These are phyloP conservation scores for Salix suchowensis DNA, from an alignment of 345 rosid genomes.

Conservation along the genomic window DNA sequence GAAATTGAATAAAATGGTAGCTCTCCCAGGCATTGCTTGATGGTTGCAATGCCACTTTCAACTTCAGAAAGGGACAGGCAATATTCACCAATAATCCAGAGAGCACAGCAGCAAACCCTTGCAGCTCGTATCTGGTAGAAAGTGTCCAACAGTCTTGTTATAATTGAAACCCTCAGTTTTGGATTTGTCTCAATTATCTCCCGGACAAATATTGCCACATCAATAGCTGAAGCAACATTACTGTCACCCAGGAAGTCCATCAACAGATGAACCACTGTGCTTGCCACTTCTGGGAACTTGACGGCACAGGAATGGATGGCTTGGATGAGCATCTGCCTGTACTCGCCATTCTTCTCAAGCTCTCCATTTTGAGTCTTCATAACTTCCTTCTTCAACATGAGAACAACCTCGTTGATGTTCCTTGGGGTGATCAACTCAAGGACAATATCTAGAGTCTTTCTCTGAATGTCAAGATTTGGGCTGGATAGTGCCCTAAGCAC, in stretches of 20 bases:
- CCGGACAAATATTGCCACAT: slow-evolving; percentile 70
- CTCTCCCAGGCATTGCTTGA: slow-evolving; percentile 86
- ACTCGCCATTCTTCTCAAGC: slow-evolving; percentile 87
- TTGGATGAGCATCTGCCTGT: slow-evolving; percentile 90
- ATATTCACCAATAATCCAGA: slow-evolving; percentile 90
- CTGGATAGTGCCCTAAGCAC: slow-evolving; percentile 90
- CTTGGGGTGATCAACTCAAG: slow-evolving; percentile 80
- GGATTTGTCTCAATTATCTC: slow-evolving; percentile 87
- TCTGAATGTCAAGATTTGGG: slow-evolving; percentile 76
- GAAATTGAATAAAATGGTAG: slow-evolving; percentile 67
- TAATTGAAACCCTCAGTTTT: slow-evolving; percentile 74
- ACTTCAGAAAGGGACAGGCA: slow-evolving; percentile 85
- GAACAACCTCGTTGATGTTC: slow-evolving; percentile 74
- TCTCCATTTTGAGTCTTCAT: slow-evolving; percentile 87
- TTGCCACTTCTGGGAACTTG: slow-evolving; percentile 92
- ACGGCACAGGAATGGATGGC: slow-evolving; percentile 85
- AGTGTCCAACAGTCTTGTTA: slow-evolving; percentile 78
- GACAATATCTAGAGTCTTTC: slow-evolving; percentile 76
- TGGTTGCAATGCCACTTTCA: slow-evolving; percentile 71
- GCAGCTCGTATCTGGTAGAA: slow-evolving; percentile 89
- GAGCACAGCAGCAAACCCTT: slow-evolving; percentile 82
- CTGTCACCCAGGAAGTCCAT: slow-evolving; percentile 91
- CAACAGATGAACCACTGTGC: slow-evolving; percentile 83
- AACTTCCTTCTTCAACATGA: slow-evolving; percentile 80
- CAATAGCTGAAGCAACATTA: slow-evolving; percentile 86